Percentiles rank a stretch among this genome's conserved stretches.
These are phyloP conservation scores for Leptographium radiaticola DNA, from an alignment of 2,329 filamentous ascomycete species.

Conservation along the genomic window DNA sequence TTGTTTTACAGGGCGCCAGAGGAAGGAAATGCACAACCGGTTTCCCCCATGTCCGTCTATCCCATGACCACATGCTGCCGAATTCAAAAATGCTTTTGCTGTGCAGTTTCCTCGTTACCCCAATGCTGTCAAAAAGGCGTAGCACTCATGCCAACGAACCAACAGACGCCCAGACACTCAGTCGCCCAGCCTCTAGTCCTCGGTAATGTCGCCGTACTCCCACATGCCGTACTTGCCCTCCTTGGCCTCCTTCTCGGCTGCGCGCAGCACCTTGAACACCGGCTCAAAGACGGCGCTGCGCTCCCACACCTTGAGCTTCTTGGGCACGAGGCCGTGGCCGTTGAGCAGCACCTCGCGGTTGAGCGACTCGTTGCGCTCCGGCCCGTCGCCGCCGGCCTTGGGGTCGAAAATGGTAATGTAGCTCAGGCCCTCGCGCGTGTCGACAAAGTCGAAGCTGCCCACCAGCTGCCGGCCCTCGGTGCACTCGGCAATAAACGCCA, in stretches of 20 bases:
- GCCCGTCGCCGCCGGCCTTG: conserved; percentile 39
- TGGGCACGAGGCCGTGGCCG: conserved; percentile 81
- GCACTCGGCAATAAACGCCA: conserved; percentile 60
- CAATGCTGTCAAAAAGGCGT: too few relatives aligned
- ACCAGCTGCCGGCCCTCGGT: conserved; percentile 69
- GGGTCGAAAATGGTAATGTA: conserved; percentile 84
- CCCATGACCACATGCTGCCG: background rate
- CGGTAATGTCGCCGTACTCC: conserved; percentile 96
- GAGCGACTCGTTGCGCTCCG: conserved; percentile 60
- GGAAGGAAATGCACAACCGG: too few relatives aligned
- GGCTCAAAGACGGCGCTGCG: conserved; percentile 54
- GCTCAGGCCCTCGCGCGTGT: conserved; percentile 63
- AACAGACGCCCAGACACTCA: background rate
- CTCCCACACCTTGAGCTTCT: conserved; percentile 89
- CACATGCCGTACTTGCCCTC: conserved; percentile 74
- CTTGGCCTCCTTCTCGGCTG: conserved; percentile 69
- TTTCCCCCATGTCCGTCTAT: background rate
- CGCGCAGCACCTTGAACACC: conserved; percentile 57
- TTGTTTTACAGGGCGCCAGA: background rate
- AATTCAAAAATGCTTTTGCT: background rate
- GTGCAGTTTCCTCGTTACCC: background rate
- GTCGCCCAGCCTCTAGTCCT: conserved; percentile 45
- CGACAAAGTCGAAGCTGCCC: conserved; percentile 79
- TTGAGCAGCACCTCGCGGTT: conserved; percentile 78
- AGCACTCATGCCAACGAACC: background rate